Conservation (phyloP, 192 early-diverging fungal species). For the Spizellomyces punctatus region DNA sequence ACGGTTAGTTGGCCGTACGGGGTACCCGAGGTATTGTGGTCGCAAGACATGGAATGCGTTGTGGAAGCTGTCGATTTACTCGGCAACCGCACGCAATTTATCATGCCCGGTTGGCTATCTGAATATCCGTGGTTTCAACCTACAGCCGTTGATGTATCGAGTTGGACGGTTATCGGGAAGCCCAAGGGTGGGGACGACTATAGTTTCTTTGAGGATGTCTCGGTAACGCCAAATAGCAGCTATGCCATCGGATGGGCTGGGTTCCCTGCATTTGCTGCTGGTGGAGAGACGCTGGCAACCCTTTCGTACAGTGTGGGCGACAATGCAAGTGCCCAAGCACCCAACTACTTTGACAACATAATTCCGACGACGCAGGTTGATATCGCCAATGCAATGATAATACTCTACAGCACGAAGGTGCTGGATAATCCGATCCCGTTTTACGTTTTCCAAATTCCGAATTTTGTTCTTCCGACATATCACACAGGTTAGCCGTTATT, state of each 20-base stretch:
- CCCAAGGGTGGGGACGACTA: not conserved
- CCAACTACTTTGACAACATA: not conserved
- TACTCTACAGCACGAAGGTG: no score
- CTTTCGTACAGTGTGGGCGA: conserved; percentile 9
- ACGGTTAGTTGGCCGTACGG: not conserved
- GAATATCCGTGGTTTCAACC: not conserved
- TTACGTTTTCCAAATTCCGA: not conserved
- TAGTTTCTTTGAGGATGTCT: conserved; percentile 1
- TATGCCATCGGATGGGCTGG: not conserved
- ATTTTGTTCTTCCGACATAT: not conserved
- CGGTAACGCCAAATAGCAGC: not conserved
- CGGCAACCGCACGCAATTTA: not conserved
- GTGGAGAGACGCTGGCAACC: not conserved
- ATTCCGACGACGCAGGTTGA: conserved; percentile 5
- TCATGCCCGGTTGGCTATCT: not conserved
- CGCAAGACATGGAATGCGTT: conserved; percentile 11
- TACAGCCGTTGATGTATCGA: not conserved
- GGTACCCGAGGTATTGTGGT: conserved; percentile 6
- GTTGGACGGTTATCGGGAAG: not conserved
- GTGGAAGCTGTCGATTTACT: conserved; percentile 3
- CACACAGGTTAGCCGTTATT: not conserved
- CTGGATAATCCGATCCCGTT: not conserved
- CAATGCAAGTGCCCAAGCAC: not conserved
- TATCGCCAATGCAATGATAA: not conserved
- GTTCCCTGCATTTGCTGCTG: not conserved